Conservation (phyloP, 2,329 filamentous ascomycete genomes). For the Pseudocercospora macadamiae region DNA sequence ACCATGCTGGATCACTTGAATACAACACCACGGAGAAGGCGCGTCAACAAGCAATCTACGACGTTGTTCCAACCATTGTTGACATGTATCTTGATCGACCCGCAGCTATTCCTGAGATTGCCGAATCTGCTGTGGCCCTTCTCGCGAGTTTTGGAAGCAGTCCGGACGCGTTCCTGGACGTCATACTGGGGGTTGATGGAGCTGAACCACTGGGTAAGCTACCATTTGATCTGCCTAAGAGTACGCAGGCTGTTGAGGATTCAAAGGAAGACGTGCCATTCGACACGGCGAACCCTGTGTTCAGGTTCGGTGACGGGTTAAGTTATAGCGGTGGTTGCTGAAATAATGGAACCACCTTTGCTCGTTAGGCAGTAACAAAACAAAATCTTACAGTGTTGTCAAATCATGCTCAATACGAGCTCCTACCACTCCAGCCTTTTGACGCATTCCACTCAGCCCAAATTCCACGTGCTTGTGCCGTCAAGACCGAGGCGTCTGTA, state of each 20-base stretch:
- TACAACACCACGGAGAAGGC: conserved; percentile 45
- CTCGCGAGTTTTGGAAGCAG: conserved; percentile 47
- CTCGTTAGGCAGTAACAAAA: too few species aligned
- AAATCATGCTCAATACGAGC: too few species aligned
- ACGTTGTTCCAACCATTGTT: conserved; percentile 45
- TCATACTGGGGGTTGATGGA: conserved; percentile 44
- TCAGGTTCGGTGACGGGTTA: conserved; percentile 41
- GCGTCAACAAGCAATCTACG: conserved; percentile 45
- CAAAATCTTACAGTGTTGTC: too few species aligned
- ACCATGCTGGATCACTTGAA: conserved; percentile 47
- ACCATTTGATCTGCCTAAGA: conserved; percentile 54
- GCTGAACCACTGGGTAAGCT: conserved; percentile 47
- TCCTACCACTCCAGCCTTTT: too few species aligned
- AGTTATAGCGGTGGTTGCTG: conserved; percentile 30
- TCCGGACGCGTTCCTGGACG: conserved; percentile 49
- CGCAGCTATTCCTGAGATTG: conserved; percentile 48
- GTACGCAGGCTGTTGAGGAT: conserved; percentile 47
- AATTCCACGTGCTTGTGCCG: too few species aligned
- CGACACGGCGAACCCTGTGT: conserved; percentile 42
- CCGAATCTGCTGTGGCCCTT: conserved; percentile 43
- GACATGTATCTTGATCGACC: conserved; percentile 51
- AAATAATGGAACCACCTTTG: too few species aligned
- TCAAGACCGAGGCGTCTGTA: too few species aligned
- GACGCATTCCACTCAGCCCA: too few species aligned
- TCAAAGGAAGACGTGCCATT: conserved; percentile 42